Evolutionary conservation across 2,329 filamentous ascomycete genomes (phyloP), one percentile per base, ranked within the genome.

Genomic region (Escovopsis weberi): DNA sequence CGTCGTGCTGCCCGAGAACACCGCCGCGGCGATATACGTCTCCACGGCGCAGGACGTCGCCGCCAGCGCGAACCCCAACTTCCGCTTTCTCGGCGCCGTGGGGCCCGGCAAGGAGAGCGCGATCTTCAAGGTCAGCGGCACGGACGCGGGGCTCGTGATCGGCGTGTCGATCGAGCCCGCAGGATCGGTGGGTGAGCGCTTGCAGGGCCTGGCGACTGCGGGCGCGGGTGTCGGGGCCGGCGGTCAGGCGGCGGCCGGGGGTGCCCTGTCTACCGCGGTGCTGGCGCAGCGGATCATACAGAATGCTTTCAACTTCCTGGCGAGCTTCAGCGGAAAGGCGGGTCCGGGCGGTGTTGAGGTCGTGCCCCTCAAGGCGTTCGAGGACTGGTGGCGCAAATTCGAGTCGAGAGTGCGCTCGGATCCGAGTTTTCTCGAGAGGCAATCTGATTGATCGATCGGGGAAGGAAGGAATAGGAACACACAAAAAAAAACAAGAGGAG

Each of bases 341-440:
- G 70, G 70, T 2, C 65, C 67, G 26, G 72, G 68, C 2, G 82
- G 82, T 0, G 75, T 82, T 38, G 89, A 96, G 59, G 82, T 93
- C 11, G 85, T 98, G 23, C 88, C 91, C n/a, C 64, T 98, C 49
- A 91, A 85, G 64, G 85, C 84, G 5, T 98, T 98, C 59, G 82
- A 93, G 64, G 86, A 94, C 45, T 98, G 93, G 91, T 98, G 93
- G 91, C 74, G 71, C 47, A 96, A 95, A 63, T 98, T 98, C 64
- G 89, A 98, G 67, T 75, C 77, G 47, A 81, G 80, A 56, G 74
- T 98, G 34, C 81, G 88, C 53, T 72, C 76, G 49, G 91, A 98
- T 64, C 89, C 91, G 0, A 75, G 77, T 6, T 98, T 98, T 59
- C 66, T 98, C 51, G 88, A 96, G 63, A 76, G 80, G 53, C 60